Evolutionary conservation across 2,329 filamentous ascomycete species (phyloP).

Genomic region (Pyricularia pennisetigena): DNA sequence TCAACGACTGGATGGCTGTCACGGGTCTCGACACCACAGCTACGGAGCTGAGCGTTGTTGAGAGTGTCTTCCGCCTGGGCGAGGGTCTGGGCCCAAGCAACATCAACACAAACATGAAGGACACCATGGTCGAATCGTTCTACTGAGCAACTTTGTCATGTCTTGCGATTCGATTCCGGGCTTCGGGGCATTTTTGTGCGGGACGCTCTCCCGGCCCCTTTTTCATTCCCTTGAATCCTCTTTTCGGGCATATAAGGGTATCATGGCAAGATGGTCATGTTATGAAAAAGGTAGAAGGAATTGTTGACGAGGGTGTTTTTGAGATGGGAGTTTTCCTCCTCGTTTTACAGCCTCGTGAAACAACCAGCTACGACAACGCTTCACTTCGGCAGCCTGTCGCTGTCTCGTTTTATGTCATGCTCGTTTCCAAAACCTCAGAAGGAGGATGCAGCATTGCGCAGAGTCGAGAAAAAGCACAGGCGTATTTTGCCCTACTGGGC

Average conservation of each 20-base stretch:
- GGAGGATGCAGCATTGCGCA: neutral
- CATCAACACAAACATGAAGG: slow-evolving; percentile 82
- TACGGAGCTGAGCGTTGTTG: slow-evolving; percentile 93
- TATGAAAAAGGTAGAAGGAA: neutral
- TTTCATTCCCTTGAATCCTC: neutral
- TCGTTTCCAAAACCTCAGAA: neutral
- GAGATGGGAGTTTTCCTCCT: neutral
- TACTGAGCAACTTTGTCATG: slow-evolving; percentile 51
- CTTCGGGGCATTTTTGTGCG: neutral
- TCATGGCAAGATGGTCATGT: neutral
- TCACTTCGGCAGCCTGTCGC: neutral
- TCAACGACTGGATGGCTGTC: slow-evolving; percentile 95
- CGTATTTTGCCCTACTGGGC: neutral
- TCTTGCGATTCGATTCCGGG: neutral
- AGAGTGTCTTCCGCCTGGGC: slow-evolving; percentile 90
- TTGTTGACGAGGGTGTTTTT: neutral
- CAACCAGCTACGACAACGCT: neutral
- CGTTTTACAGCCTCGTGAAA: neutral
- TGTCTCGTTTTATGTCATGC: neutral
- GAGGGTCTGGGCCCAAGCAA: slow-evolving; percentile 72
- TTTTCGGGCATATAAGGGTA: neutral
- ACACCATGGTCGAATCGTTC: slow-evolving; percentile 98
- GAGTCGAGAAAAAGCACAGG: neutral
- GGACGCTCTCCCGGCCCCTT: neutral
- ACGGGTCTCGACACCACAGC: slow-evolving; percentile 90